Conservation (phyloP, 1,139 yeast species). For the Entelexis sorbosivorans region DNA sequence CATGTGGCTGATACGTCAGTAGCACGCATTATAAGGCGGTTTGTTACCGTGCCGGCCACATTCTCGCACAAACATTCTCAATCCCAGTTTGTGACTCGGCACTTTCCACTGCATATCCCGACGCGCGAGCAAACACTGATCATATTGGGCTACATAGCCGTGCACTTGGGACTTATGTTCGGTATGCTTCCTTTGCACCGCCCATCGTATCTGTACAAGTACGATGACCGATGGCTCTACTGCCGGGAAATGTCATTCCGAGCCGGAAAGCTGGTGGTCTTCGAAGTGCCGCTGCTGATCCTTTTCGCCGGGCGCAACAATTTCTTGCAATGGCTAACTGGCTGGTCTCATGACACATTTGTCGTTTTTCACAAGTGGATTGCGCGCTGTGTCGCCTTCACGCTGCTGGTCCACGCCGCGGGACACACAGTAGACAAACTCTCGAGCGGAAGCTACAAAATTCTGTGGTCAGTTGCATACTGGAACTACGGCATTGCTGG, state of each 20-base stretch:
- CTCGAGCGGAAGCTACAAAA: conserved; percentile 26
- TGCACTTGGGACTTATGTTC: conserved; percentile 18
- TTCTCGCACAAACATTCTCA: not conserved
- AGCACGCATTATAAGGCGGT: conserved; percentile 27
- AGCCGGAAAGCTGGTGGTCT: conserved; percentile 46
- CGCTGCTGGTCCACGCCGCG: conserved; percentile 31
- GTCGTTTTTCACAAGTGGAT: conserved; percentile 52
- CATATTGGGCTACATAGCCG: conserved; percentile 24
- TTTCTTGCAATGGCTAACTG: conserved; percentile 44
- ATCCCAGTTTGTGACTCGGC: not conserved
- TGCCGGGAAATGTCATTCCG: conserved; percentile 41
- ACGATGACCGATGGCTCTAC: conserved; percentile 1
- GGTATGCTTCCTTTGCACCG: conserved; percentile 1
- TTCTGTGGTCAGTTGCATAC: conserved; percentile 30
- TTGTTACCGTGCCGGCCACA: not conserved
- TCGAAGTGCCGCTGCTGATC: conserved; percentile 37
- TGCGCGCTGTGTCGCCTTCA: conserved; percentile 40
- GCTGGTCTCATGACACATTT: conserved; percentile 51
- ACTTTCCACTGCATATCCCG: conserved; percentile 1
- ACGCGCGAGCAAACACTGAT: conserved; percentile 25
- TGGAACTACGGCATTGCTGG: conserved; percentile 45
- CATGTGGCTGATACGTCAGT: conserved; percentile 20
- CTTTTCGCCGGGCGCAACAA: conserved; percentile 55
- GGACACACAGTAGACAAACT: conserved; percentile 26
- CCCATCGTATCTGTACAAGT: conserved; percentile 7